Conservation (phyloP, 2,329 filamentous ascomycete genomes). For the Calonectria pseudoturangicola region DNA sequence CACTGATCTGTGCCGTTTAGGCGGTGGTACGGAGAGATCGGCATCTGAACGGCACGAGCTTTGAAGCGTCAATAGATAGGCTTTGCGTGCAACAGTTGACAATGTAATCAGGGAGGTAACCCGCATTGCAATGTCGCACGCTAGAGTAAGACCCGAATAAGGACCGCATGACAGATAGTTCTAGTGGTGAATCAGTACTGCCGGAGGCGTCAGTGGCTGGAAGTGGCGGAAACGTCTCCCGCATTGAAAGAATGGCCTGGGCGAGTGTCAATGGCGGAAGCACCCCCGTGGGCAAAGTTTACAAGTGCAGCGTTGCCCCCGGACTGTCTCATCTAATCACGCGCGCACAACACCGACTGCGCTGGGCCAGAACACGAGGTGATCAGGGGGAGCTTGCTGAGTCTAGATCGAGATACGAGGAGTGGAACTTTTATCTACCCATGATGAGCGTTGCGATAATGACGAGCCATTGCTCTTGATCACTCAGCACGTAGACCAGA, state of each 20-base stretch:
- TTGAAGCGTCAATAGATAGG: background rate
- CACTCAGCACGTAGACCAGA: constrained; percentile 3
- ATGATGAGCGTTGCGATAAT: background rate
- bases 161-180: constrained; percentile 1
- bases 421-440: background rate
- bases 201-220: constrained; percentile 17
- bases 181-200: constrained; percentile 15
- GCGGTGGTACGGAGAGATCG: constrained; percentile 28
- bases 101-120: constrained; percentile 1
- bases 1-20: constrained; percentile 13
- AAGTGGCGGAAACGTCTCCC: constrained; percentile 16
- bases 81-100: constrained; percentile 2
- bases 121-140: background rate
- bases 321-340: constrained; percentile 25
- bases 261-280: constrained; percentile 7
- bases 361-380: constrained; percentile 31
- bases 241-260: background rate
- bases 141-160: background rate
- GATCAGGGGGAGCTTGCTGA: background rate
- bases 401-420: constrained; percentile 20
- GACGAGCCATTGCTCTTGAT: background rate
- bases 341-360: constrained; percentile 6
- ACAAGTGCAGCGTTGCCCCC: constrained; percentile 20
- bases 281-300: constrained; percentile 13
- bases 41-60: constrained; percentile 28